Conservation (phyloP, 2,329 filamentous ascomycete genomes). For the Onygenales sp. region DNA sequence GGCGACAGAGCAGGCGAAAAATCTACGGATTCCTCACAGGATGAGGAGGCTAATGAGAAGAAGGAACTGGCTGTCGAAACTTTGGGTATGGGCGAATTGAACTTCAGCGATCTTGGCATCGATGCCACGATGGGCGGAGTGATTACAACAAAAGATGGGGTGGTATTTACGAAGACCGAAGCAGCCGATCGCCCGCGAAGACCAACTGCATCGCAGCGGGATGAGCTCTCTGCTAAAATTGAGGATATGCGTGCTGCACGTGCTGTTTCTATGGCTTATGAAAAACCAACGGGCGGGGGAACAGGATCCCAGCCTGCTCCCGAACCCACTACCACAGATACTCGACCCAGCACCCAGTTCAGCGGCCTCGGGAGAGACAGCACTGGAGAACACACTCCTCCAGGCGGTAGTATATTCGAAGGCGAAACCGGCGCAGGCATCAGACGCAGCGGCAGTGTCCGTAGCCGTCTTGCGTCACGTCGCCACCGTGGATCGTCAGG, state of each 20-base stretch:
- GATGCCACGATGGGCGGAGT: conserved; percentile 25
- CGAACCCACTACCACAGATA: conserved; percentile 24
- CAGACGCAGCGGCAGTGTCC: conserved; percentile 57
- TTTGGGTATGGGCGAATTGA: conserved; percentile 78
- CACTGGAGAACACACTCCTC: conserved; percentile 55
- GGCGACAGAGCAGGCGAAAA: conserved; percentile 20
- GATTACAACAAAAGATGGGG: conserved; percentile 28
- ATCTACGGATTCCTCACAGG: conserved; percentile 12
- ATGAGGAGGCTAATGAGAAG: conserved; percentile 33
- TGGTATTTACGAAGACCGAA: conserved; percentile 28
- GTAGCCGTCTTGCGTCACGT: conserved; percentile 53
- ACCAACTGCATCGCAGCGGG: conserved; percentile 30
- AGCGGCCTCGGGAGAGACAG: conserved; percentile 17
- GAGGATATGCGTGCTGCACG: conserved; percentile 51
- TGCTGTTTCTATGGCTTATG: conserved; percentile 53
- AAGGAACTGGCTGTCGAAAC: conserved; percentile 78
- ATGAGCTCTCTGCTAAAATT: conserved; percentile 45
- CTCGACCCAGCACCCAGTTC: conserved; percentile 16
- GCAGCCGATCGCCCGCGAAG: conserved; percentile 23
- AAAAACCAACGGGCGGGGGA: conserved; percentile 31
- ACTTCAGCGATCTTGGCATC: conserved; percentile 80
- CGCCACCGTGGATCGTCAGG: conserved; percentile 77
- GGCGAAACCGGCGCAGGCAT: conserved; percentile 47
- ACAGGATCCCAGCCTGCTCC: conserved; percentile 28
- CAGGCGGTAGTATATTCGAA: conserved; percentile 55